Conservation (phyloP, 495 filamentous ascomycete species). For the Echria macrotheca region DNA sequence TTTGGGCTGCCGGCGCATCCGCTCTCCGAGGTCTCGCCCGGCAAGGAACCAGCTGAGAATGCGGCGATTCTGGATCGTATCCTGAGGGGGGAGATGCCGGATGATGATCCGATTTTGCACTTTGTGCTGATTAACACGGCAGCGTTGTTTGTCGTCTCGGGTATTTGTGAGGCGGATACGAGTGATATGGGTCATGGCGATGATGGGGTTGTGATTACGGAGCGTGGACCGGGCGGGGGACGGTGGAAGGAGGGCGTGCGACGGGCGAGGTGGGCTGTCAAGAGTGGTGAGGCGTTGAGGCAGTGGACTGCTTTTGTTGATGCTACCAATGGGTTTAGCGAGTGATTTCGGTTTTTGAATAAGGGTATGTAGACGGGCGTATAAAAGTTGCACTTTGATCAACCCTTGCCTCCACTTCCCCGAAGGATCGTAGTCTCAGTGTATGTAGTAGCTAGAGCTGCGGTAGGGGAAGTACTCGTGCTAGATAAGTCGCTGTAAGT, state of each 20-base stretch:
- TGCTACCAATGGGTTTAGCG: constrained; percentile 36
- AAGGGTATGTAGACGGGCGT: too few relatives aligned
- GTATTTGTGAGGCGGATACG: constrained; percentile 76
- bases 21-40: constrained; percentile 69
- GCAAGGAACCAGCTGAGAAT: constrained; percentile 82
- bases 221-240: constrained; percentile 74
- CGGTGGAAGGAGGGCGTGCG: constrained; percentile 92
- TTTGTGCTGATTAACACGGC: constrained; percentile 95
- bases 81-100: constrained; percentile 62
- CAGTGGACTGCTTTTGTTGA: constrained; percentile 67
- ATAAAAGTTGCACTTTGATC: too few relatives aligned
- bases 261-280: constrained; percentile 74
- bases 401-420: too few relatives aligned
- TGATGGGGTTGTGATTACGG: constrained; percentile 67
- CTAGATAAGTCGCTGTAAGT: too few relatives aligned
- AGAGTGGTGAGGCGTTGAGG: constrained; percentile 72
- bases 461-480: too few relatives aligned
- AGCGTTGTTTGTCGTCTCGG: constrained; percentile 74
- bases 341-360: constrained; percentile 2
- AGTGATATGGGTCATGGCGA: constrained; percentile 62
- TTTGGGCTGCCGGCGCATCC: constrained; percentile 78
- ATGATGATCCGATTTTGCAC: constrained; percentile 78
- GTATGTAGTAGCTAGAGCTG: too few relatives aligned
- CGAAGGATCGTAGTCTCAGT: too few relatives aligned
- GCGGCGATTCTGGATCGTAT: constrained; percentile 74